Evolutionary conservation across 2,329 filamentous ascomycete species (phyloP), one percentile per base, ranked within the genome.

Genomic region (Neopestalotiopsis sp.): DNA sequence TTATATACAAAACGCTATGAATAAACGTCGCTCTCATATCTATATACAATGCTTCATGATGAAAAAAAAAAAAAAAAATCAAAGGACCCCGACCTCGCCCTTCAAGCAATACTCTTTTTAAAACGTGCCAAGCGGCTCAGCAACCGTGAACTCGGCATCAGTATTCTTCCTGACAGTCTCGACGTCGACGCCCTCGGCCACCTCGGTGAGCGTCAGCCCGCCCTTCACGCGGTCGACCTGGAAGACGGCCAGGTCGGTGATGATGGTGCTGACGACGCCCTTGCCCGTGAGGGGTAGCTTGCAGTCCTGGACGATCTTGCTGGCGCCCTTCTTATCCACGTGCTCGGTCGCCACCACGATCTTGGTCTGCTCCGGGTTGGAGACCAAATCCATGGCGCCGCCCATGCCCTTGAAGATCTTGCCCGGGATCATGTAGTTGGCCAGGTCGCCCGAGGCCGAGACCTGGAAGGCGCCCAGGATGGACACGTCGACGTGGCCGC

Each of bases 321-420:
- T 84, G 1, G 85, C 85, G 17, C 91, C 91, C 73, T 91, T 88
- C 81, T 91, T 92, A 72, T 90, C 90, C 0, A 90, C 87, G 75
- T 93, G 91, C 75, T 91, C 90, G 2, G 90, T 92, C 0, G 90
- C 88, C 3, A 92, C 90, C 4, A 93, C 89, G 73, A 93, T 91
- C 84, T 92, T 92, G 72, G 91, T 93, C 74, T 86, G 85, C 73
- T 91, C 89, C 0, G 91, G 91, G 79, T 92, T 92, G 49, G 89
- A 90, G 12, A 93, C 90, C 7, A 93, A 81, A 77, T 93, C 91
- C 91, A 93, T 93, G 20, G 91, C 91, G 34, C 91, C 91, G 70
- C 94, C 94, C 90, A 97, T 96, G 20, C 94, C 94, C 85, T 96
- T 96, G 81, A 94, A 90, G 12, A 94, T 89, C 81, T 95, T 96